Conservation (phyloP, 768 basidiomycete genomes). For the Hericium erinaceus region DNA sequence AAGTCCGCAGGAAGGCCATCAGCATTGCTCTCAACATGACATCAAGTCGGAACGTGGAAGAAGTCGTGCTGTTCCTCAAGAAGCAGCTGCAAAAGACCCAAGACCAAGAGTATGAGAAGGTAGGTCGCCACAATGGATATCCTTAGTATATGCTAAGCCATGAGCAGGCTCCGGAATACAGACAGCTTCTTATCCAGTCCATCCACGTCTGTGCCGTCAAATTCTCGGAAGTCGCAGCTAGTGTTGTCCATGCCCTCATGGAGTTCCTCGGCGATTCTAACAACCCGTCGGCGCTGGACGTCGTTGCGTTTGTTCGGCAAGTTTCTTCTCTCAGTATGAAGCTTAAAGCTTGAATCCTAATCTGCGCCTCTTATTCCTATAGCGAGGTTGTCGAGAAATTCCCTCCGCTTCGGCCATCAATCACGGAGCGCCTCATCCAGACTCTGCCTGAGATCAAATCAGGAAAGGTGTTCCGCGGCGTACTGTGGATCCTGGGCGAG, state of each 20-base stretch:
- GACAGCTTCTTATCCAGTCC: slow-evolving; percentile 92
- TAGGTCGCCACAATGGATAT: slow-evolving; percentile 18
- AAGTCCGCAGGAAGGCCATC: slow-evolving; percentile 90
- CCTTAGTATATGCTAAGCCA: background rate
- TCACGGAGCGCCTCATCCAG: slow-evolving; percentile 76
- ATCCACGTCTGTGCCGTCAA: slow-evolving; percentile 95
- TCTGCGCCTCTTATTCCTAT: background rate
- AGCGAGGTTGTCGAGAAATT: slow-evolving; percentile 98
- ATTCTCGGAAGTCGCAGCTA: slow-evolving; percentile 94
- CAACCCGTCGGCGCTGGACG: slow-evolving; percentile 92
- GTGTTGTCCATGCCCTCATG: slow-evolving; percentile 88
- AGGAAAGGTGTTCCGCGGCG: slow-evolving; percentile 92
- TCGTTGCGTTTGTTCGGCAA: slow-evolving; percentile 73
- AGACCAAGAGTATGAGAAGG: slow-evolving; percentile 90
- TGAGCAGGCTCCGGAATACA: slow-evolving; percentile 79
- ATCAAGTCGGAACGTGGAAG: slow-evolving; percentile 90
- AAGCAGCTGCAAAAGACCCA: slow-evolving; percentile 94
- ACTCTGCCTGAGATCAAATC: slow-evolving; percentile 86
- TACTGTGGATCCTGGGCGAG: slow-evolving; percentile 98
- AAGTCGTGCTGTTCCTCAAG: slow-evolving; percentile 93
- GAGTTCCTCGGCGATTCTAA: slow-evolving; percentile 92
- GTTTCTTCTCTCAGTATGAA: slow-evolving; percentile 3
- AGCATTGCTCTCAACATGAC: slow-evolving; percentile 88
- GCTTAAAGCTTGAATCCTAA: background rate
- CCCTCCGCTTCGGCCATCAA: slow-evolving; percentile 71